Evolutionary conservation across 176 grass and related monocot genomes (phyloP).

Genomic region (Elymus sibiricus): DNA sequence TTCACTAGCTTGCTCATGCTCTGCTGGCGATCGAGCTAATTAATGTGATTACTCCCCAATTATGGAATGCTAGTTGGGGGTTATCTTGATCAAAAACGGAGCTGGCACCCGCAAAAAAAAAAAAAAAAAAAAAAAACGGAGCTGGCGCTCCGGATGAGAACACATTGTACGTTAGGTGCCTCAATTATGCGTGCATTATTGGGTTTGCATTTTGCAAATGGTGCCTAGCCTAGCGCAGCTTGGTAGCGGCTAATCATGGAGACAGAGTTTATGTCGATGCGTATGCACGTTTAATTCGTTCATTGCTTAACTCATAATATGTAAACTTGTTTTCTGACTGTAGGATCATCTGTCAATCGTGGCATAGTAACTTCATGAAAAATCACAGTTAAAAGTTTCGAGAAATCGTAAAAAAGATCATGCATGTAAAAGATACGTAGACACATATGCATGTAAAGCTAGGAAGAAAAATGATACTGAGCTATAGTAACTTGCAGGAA

Average conservation of each 20-base stretch:
- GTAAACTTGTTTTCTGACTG: too few relatives aligned
- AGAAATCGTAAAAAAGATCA: neutral
- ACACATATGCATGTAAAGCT: neutral
- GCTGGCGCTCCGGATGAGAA: neutral
- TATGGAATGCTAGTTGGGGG: neutral
- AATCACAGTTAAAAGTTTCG: neutral
- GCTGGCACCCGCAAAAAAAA: too few relatives aligned
- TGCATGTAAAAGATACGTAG: neutral
- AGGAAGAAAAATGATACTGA: neutral
- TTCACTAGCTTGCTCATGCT: neutral
- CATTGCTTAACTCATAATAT: too few relatives aligned
- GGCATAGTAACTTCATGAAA: neutral
- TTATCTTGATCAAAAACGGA: neutral
- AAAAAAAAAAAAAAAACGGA: too few relatives aligned
- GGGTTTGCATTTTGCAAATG: neutral
- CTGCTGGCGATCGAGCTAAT: neutral
- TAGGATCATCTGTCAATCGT: neutral
- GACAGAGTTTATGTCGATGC: neutral
- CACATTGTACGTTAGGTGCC: conserved; percentile 25
- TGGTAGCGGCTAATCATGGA: neutral
- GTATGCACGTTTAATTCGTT: neutral
- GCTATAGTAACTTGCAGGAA: neutral
- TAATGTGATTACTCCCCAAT: neutral
- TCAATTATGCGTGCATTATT: conserved; percentile 26
- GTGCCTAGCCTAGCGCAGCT: neutral